Conservation (phyloP, 83 land plant genomes). For the Isoetes engelmannii region DNA sequence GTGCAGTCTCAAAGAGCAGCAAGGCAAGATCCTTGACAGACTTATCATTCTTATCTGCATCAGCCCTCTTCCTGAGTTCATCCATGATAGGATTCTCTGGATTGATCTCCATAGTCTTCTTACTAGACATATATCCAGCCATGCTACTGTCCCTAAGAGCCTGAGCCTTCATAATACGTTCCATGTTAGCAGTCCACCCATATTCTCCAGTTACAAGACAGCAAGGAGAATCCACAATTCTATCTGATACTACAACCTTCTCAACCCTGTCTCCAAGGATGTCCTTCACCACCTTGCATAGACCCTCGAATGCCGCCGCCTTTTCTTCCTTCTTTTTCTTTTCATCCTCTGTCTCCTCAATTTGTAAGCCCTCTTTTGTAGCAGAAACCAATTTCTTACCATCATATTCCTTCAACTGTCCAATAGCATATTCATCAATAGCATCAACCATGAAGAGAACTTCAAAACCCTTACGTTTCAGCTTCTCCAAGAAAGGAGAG, state of each 20-base stretch:
- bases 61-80: constrained; percentile 28
- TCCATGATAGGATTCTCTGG: constrained; percentile 34
- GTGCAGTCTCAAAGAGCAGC: constrained; percentile 26
- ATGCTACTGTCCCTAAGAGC: constrained; percentile 35
- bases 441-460: constrained; percentile 81
- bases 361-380: constrained; percentile 18
- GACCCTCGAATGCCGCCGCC: constrained; percentile 13
- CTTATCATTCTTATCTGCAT: constrained; percentile 27
- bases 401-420: constrained; percentile 65
- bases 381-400: constrained; percentile 20
- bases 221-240: constrained; percentile 70
- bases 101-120: constrained; percentile 30
- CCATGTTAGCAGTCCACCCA: constrained; percentile 26
- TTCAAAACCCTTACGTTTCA: constrained; percentile 59
- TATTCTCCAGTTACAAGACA: constrained; percentile 62
- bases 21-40: constrained; percentile 25
- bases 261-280: constrained; percentile 1
- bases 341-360: constrained; percentile 18
- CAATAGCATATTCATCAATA: constrained; percentile 67
- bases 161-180: constrained; percentile 35
- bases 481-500: constrained; percentile 62
- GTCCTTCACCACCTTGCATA: constrained; percentile 11
- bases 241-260: constrained; percentile 39
- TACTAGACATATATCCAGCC: constrained; percentile 23
- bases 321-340: constrained; percentile 16